Conservation (phyloP, 805 yeast species). For the Jamesozyma jinghongensis region DNA sequence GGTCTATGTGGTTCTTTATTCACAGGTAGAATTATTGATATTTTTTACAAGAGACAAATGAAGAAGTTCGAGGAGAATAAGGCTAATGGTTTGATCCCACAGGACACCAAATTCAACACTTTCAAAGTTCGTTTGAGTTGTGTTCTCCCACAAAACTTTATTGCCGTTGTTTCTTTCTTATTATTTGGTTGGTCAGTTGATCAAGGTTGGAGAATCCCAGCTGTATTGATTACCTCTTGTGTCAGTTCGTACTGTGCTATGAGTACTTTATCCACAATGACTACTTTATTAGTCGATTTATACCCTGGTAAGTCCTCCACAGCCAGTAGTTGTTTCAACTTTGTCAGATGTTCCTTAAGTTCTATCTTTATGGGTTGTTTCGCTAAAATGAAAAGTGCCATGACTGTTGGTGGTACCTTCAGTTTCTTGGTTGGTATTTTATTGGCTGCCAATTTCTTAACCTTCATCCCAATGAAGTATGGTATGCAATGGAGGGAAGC, state of each 20-base stretch:
- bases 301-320: slow-evolving; percentile 64
- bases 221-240: slow-evolving; percentile 48
- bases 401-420: slow-evolving; percentile 69
- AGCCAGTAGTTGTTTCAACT: slow-evolving; percentile 61
- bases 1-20: slow-evolving; percentile 53
- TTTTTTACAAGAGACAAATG: slow-evolving; percentile 34
- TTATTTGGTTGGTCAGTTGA: slow-evolving; percentile 71
- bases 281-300: slow-evolving; percentile 64
- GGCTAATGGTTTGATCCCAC: slow-evolving; percentile 18
- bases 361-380: slow-evolving; percentile 65
- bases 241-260: slow-evolving; percentile 50
- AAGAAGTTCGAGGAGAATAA: slow-evolving; percentile 14
- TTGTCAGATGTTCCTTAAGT: slow-evolving; percentile 58
- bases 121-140: slow-evolving; percentile 44
- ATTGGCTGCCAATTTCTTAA: slow-evolving; percentile 19
- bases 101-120: slow-evolving; percentile 38
- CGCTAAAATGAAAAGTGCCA: slow-evolving; percentile 43
- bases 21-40: slow-evolving; percentile 50
- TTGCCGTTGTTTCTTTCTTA: slow-evolving; percentile 36
- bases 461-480: slow-evolving; percentile 31
- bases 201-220: slow-evolving; percentile 38
- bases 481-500: slow-evolving; percentile 31
- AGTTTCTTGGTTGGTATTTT: slow-evolving; percentile 54
- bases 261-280: slow-evolving; percentile 45
- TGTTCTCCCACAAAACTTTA: slow-evolving; percentile 36